These are phyloP conservation scores for Solanum hybrid DNA, from an alignment of 305 asterid genomes.

Conservation along the genomic window DNA sequence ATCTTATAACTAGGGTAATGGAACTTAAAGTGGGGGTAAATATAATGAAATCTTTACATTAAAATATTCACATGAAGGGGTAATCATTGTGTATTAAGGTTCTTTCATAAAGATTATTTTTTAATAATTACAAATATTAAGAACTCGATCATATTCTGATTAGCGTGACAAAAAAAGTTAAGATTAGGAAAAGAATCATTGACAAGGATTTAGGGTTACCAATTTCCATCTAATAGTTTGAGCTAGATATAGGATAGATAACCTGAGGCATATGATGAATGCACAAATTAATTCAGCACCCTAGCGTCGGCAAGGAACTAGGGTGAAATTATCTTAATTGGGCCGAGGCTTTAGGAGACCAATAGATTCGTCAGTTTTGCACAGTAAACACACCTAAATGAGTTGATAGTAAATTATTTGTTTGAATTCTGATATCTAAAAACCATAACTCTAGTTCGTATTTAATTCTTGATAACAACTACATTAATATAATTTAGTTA, in stretches of 20 bases:
- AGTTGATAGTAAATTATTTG: neutral
- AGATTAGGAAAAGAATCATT: neutral
- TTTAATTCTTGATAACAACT: neutral
- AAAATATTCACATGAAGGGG: neutral
- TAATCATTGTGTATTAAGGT: neutral
- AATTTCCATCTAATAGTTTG: neutral
- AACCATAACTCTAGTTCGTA: neutral
- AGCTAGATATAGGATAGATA: neutral
- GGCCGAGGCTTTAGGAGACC: neutral
- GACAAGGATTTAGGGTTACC: neutral
- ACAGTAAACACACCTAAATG: neutral
- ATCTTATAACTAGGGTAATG: neutral
- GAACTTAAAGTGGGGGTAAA: neutral
- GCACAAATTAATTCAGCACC: neutral
- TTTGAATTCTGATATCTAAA: neutral
- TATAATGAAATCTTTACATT: neutral
- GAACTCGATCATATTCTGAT: neutral
- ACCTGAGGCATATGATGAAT: neutral
- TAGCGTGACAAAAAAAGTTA: neutral
- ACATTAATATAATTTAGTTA: neutral
- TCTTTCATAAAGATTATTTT: neutral
- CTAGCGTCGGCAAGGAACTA: neutral
- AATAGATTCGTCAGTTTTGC: neutral
- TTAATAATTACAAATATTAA: neutral
- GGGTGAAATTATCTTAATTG: neutral